Base-by-base conservation (phyloP, 148 eudicot genomes). In the Fallopia convolvulus region DNA sequence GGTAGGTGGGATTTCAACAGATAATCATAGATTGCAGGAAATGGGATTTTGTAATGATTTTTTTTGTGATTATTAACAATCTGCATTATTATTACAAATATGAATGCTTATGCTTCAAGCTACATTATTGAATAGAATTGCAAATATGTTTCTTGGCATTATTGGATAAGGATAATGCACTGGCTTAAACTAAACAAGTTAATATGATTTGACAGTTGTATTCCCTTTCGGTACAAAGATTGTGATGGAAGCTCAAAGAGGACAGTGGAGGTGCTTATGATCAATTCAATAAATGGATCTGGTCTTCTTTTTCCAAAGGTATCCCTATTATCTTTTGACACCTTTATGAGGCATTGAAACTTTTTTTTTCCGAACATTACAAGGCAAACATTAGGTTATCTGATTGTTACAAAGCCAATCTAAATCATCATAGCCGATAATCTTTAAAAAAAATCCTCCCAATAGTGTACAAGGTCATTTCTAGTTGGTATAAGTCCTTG, bases 261-360 rank as follows among this genome's bases (percentile, higher is more conserved):
- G 74, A 79, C 81, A 73, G 72, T 89, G 74, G 90, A 89, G 81
- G 92, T 89, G 77, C 92, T 89, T 73, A 87, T 89, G 92, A 89
- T 89, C 66, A 85, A 77, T 83, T 78, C 88, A 63, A 85, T 80
- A 30, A 85, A 87, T 81, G 92, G 90, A 73, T 83, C 86, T 8
- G 90, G 90, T 83, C 90, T 89, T 87, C 89, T 89, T 74, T 89
- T 89, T 78, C 92, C 92, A 6, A 89, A 89, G 92, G 92, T 87
- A 73, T 73, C 12, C 23, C 23, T 26, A 23, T 68, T 63, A 7
- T 32, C 18, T 5, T 2, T 41, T 47, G 77, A 17, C 36, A 41
- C n/a, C 10, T 12, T 75, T 23, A 26, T 26, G 30, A 26, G 1
- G 0, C 30, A n/a, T n/a, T n/a, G n/a, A n/a, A n/a, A n/a, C n/a